Conservation (phyloP, 768 basidiomycete genomes). For the Pleurotus tuoliensis region DNA sequence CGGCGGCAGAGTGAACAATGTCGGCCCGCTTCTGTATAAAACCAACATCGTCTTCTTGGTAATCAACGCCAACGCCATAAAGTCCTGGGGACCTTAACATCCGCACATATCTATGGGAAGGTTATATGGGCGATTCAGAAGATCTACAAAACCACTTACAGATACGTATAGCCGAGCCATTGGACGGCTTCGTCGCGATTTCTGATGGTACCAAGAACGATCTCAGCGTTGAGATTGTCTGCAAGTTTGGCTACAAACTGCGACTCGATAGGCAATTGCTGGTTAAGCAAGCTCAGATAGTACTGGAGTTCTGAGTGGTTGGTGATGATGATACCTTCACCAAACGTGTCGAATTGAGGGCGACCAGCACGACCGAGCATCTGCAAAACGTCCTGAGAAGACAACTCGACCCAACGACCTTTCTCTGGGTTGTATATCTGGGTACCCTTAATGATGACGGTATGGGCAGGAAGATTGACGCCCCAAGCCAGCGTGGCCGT, state of each 20-base stretch:
- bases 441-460: constrained; percentile 99
- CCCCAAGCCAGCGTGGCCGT: constrained; percentile 99
- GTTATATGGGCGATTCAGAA: constrained; percentile 8
- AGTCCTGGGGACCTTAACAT: constrained; percentile 88
- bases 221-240: constrained; percentile 96
- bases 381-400: constrained; percentile 93
- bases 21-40: constrained; percentile 93
- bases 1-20: constrained; percentile 90
- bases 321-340: constrained; percentile 98
- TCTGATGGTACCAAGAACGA: constrained; percentile 90
- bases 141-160: constrained; percentile 47
- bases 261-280: constrained; percentile 95
- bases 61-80: constrained; percentile 87
- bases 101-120: constrained; percentile 72
- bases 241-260: constrained; percentile 91
- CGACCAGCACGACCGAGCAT: constrained; percentile 98
- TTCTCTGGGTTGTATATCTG: constrained; percentile 99
- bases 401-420: constrained; percentile 95
- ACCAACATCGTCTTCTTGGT: constrained; percentile 78
- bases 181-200: constrained; percentile 97
- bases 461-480: constrained; percentile 96
- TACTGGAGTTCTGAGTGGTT: constrained; percentile 97
- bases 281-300: constrained; percentile 91
- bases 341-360: constrained; percentile 95
- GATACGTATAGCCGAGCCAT: constrained; percentile 93